Evolutionary conservation across 768 basidiomycete genomes (phyloP).

Genomic region (Tylopilus felleus): DNA sequence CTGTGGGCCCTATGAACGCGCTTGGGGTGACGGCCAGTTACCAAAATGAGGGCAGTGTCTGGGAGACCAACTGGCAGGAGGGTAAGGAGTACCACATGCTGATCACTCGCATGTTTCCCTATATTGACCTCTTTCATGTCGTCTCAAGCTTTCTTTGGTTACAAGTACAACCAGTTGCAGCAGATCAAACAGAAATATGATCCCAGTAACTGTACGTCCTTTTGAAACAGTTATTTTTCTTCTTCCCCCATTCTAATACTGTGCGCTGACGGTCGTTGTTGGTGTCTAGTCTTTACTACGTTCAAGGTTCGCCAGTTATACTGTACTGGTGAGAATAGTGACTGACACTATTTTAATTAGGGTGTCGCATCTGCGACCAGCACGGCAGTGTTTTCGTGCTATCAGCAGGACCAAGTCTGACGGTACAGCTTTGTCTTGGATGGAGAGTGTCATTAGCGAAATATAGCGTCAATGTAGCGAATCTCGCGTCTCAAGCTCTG

Average conservation of each 20-base stretch:
- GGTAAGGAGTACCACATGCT: not conserved
- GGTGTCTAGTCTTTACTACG: slow-evolving; percentile 14
- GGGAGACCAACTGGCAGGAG: slow-evolving; percentile 14
- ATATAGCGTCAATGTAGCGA: too few species aligned
- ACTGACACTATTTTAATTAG: not conserved
- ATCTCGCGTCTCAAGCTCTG: too few species aligned
- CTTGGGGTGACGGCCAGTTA: slow-evolving; percentile 16
- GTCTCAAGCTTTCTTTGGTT: slow-evolving; percentile 19
- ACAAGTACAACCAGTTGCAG: slow-evolving; percentile 12
- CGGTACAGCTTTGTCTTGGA: too few species aligned
- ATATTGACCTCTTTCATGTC: not conserved
- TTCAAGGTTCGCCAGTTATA: not conserved
- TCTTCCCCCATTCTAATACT: too few species aligned
- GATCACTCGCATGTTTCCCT: not conserved
- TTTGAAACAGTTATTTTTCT: not conserved
- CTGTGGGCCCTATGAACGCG: slow-evolving; percentile 7
- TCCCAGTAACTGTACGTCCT: slow-evolving; percentile 9
- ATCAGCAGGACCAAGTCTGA: not conserved
- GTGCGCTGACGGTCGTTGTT: not conserved
- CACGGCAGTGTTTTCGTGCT: slow-evolving; percentile 2
- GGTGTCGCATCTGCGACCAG: slow-evolving; percentile 6
- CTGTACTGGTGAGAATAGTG: too few species aligned
- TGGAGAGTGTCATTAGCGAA: too few species aligned
- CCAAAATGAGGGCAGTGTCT: slow-evolving; percentile 20
- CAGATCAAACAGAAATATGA: slow-evolving; percentile 17